A percentile compares a stretch with the other conserved stretches of the same genome.
These are phyloP conservation scores for Pseudomassariella vexata DNA, from an alignment of 2,329 filamentous ascomycete genomes.

Conservation along the genomic window DNA sequence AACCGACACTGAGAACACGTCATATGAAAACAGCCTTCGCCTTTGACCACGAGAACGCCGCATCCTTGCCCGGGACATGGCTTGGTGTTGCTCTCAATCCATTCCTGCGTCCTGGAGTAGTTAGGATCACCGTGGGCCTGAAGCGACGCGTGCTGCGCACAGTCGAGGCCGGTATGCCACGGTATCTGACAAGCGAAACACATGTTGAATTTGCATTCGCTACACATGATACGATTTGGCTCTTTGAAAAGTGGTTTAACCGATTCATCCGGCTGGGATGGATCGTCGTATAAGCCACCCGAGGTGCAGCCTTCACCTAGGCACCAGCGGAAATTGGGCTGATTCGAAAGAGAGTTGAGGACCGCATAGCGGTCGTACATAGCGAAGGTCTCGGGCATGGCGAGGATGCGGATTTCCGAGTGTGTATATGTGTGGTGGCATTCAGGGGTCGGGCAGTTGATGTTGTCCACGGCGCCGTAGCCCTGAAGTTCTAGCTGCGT, in stretches of 20 bases:
- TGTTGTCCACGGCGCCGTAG: slow-evolving; percentile 26
- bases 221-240: slow-evolving; percentile 15
- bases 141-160: slow-evolving; percentile 12
- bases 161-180: slow-evolving; percentile 19
- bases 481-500: slow-evolving; percentile 32
- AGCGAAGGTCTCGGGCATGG: slow-evolving; percentile 5
- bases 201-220: slow-evolving; percentile 18
- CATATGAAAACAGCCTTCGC: slow-evolving; percentile 12
- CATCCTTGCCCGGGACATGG: slow-evolving; percentile 15
- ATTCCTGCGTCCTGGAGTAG: slow-evolving; percentile 10
- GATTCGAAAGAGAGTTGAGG: slow-evolving; percentile 7
- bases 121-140: not conserved
- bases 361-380: slow-evolving; percentile 10
- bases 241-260: slow-evolving; percentile 1
- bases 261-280: not conserved
- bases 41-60: slow-evolving; percentile 15
- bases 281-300: slow-evolving; percentile 16
- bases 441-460: slow-evolving; percentile 8
- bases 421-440: slow-evolving; percentile 7
- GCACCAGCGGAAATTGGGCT: slow-evolving; percentile 16
- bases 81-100: slow-evolving; percentile 18
- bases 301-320: slow-evolving; percentile 14
- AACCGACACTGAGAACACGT: slow-evolving; percentile 8
- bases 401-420: slow-evolving; percentile 9
- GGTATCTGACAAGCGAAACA: slow-evolving; percentile 19